Evolutionary conservation across 164 flowering plant species (phyloP), one percentile per base, ranked within the genome.

Genomic region (Buxus sempervirens): DNA sequence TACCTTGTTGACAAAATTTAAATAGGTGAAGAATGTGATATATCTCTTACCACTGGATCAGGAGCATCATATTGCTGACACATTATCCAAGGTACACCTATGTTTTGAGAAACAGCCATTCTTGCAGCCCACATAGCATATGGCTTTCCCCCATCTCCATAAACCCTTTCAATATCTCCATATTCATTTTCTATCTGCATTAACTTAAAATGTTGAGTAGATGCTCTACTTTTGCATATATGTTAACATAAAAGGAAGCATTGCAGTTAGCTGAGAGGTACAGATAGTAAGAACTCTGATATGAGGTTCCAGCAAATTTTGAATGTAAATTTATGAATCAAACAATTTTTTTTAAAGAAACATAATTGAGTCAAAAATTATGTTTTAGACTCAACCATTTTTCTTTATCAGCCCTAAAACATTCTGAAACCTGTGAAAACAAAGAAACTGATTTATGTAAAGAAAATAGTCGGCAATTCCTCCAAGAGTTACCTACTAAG

Each of bases 71-170:
- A 78, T 72, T 96, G 99, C 74, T 90, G 89, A 77, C 99, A 96
- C 99, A 96, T 96, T 49, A 96, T 90, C 99, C 99, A 96, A 59
- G 99, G 99, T 19, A 96, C 96, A 58, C 98, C 96, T 16, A 78
- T 93, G 75, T 96, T 75, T 74, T 90, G 99, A 69, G 98, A 84
- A 81, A 96, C 75, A 36, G 99, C 98, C 97, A 96, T 96, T 25
- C 73, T 68, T 36, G 98, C 98, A 69, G 99, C 91, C 99, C 99
- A 96, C 81, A 74, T 64, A 58, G 95, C 89, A 83, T 96, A 96
- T 73, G 78, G 74, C 76, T 87, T 92, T n/a, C 89, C 99, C 21
- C 86, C 95, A 41, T 84, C 90, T 70, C 98, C 97, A 84, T 96
- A 96, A 49, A 64, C 76, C 6, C 12, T 38, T 79, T 90, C 97